Base-by-base conservation (phyloP, 495 filamentous ascomycete genomes). In the Sordaria brevicollis region DNA sequence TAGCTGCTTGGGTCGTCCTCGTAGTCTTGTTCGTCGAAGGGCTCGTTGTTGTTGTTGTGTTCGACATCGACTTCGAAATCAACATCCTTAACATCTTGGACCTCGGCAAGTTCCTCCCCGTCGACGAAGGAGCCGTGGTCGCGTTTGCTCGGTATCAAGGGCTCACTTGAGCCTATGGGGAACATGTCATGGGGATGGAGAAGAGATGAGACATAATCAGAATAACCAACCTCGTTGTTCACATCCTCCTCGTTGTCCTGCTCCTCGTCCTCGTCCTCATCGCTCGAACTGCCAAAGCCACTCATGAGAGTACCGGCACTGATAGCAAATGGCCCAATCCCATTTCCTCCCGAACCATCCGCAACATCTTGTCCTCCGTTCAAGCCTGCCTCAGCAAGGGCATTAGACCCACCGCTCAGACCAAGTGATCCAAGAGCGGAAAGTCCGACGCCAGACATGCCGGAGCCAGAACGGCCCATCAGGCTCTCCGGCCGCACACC, bases 201-300 rank as follows among this genome's bases (percentile, higher is more conserved):
- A 67, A 65, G 67, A 67, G 49, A 34, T 67, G 62, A 65, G 25
- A 66, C 17, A 68, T 57, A 72, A 71, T 37, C 38, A 71, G 76
- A 77, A 72, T 67, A 43, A 79, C 81, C 77, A 75, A 85, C 83
- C 83, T 85, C 83, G 62, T 81, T 84, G 70, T 82, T 82, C 37
- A 86, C 82, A 72, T 88, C 86, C 65, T 88, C 87, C 70, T 95
- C 93, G 69, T 90, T 92, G 66, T 94, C 90, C 74, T 94, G 93
- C 67, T 93, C 91, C 71, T 99, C 95, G 74, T 97, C 95, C 72
- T 99, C 95, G 69, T 98, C 95, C 74, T 97, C 95, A 72, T 96
- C 93, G 75, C 93, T 97, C 13, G 92, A 96, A 81, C 91, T 95
- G 72, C 91, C 93, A 79, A 98, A 99, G n/a, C 92, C 94, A 77